Conservation (phyloP, 2,329 filamentous ascomycete genomes). For the Aspergillus texensis region DNA sequence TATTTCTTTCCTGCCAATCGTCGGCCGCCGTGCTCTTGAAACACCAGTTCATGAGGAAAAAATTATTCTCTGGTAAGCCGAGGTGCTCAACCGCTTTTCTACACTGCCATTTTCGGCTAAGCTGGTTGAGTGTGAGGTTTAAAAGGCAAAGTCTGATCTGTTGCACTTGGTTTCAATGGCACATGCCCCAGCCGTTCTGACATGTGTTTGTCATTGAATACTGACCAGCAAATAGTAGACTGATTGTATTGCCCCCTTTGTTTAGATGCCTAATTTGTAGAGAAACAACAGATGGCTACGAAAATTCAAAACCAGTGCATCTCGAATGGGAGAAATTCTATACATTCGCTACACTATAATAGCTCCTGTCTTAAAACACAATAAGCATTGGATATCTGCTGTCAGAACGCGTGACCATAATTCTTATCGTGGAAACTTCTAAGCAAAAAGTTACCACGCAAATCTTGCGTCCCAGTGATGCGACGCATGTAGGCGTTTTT, state of each 20-base stretch:
- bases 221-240: conserved; percentile 3
- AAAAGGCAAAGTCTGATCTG: conserved; percentile 48
- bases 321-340: conserved; percentile 1
- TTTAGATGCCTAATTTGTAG: background rate
- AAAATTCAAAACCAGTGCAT: background rate
- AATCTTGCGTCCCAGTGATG: conserved; percentile 2
- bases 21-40: conserved; percentile 3
- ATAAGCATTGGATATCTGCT: background rate
- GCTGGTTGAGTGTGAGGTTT: conserved; percentile 49
- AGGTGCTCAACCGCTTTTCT: conserved; percentile 45
- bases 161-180: conserved; percentile 5
- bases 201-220: background rate
- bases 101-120: conserved; percentile 15
- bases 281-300: background rate
- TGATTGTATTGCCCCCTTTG: background rate
- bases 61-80: conserved; percentile 49
- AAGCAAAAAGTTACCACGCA: background rate
- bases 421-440: background rate
- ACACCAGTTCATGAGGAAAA: conserved; percentile 38
- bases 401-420: background rate
- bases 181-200: background rate
- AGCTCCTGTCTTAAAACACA: background rate
- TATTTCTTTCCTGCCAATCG: background rate
- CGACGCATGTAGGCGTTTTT: background rate
- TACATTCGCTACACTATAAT: background rate